phyloP scores from a whole-genome alignment of 192 early-diverging fungal genomes.

The Backusella mclennaniae region DNA sequence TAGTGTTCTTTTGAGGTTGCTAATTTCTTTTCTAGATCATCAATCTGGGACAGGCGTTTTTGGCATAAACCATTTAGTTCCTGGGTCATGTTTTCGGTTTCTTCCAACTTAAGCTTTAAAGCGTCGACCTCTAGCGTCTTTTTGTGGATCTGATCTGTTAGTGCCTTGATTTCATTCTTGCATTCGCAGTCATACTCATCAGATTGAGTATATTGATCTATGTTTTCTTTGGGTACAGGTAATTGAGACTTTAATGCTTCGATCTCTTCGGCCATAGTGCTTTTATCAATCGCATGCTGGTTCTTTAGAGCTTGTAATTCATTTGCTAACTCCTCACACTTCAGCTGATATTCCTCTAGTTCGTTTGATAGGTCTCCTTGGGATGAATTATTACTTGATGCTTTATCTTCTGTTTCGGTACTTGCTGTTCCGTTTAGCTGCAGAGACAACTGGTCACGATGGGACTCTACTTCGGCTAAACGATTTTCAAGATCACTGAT shows the following conservation, averaged over 20 bases:
- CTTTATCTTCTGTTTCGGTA: not conserved
- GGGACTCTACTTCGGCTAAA: slow-evolving; percentile 14
- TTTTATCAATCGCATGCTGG: not conserved
- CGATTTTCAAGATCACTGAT: slow-evolving; percentile 37
- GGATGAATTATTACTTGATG: not conserved
- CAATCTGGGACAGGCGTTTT: not conserved
- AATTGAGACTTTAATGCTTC: not conserved
- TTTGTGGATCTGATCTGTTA: slow-evolving; percentile 2
- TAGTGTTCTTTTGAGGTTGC: not conserved
- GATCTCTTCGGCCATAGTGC: not conserved
- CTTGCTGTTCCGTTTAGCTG: not conserved
- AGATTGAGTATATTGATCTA: not conserved
- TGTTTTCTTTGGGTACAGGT: not conserved
- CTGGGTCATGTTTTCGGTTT: slow-evolving; percentile 7
- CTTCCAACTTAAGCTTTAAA: not conserved
- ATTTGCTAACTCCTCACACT: not conserved
- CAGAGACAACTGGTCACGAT: not conserved
- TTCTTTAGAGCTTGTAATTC: not conserved
- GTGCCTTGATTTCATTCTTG: not conserved
- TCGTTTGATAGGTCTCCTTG: not conserved
- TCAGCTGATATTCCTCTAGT: not conserved
- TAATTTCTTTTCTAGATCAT: not conserved
- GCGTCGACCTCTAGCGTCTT: not conserved
- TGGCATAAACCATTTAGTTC: not conserved
- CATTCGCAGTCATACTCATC: not conserved